Conservation (phyloP, 345 rosid genomes). For the Eutrema yunnanense region DNA sequence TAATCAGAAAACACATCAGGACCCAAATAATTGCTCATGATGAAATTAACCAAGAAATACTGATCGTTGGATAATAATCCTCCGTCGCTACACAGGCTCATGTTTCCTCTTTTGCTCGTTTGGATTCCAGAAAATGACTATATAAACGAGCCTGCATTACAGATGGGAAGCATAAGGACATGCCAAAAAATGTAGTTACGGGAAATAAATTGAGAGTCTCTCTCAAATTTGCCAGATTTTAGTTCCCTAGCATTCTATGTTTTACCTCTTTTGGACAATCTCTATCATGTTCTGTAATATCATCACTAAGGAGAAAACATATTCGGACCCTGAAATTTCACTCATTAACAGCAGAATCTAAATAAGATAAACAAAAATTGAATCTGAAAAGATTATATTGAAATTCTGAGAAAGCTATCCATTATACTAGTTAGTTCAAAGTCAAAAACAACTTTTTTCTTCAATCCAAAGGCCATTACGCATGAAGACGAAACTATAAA, state of each 20-base stretch:
- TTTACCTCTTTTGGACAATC: neutral
- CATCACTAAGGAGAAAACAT: neutral
- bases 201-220: neutral
- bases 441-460: neutral
- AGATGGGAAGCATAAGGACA: slow-evolving; percentile 5
- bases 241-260: neutral
- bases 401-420: neutral
- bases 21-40: slow-evolving; percentile 54
- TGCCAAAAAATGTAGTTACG: neutral
- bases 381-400: neutral
- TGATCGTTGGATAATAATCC: slow-evolving; percentile 31
- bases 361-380: neutral
- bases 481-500: neutral
- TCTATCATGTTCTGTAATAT: neutral
- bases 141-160: slow-evolving; percentile 15
- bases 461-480: neutral
- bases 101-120: slow-evolving; percentile 1
- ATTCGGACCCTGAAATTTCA: neutral
- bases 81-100: slow-evolving; percentile 17
- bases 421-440: neutral
- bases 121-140: neutral
- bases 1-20: slow-evolving; percentile 63
- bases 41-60: slow-evolving; percentile 48
- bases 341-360: neutral
- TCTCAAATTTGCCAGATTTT: neutral